Base-by-base conservation (phyloP, 2,329 filamentous ascomycete genomes). In the Neofusicoccum sp. region DNA sequence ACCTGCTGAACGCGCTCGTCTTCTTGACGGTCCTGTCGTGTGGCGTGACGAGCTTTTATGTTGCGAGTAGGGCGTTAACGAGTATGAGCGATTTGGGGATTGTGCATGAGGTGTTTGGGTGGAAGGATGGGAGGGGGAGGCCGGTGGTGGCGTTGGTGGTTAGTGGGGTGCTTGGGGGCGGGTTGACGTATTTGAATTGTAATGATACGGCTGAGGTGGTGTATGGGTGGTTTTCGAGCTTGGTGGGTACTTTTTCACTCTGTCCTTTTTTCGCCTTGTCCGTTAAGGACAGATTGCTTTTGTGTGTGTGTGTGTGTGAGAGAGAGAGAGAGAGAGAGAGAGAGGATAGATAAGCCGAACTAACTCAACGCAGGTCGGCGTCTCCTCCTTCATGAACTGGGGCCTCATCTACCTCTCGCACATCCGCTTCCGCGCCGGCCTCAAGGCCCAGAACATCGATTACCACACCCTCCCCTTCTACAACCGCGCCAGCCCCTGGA, bases 1-100 rank as follows among this genome's bases (percentile, higher is more conserved):
- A 84, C 4, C 83, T 93, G 58, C 86, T 93, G 73, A 93, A 93
- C 71, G 89, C 88, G 36, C 80, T 91, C 26, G 86, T 93, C 31
- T 74, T 74, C 56, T 53, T 74, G 7, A 70, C 68, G 5, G 72
- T 74, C 7, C 69, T 74, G 26, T 71, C 68, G 60, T 74, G 71
- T 56, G 71, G 70, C 1, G 70, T 74, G 8, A 74, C 72, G 1
- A 72, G 70, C 60, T 65, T 69, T 6, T 74, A 74, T 47, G 66
- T 74, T 6, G 68, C 71, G 0, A 74, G 70, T 59, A 67, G 71
- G 14, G 70, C 69, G 60, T 58, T 74, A 20, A 71, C 70, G n/a
- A 69, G 70, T 1, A 57, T 74, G 24, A 64, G 70, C 0, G 71
- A 74, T 31, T 53, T 73, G 31, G 64, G 62, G n/a, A 58, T 69